These are phyloP conservation scores for Pseudogymnoascus sp. DNA, from an alignment of 2,329 filamentous ascomycete genomes.

Conservation along the genomic window DNA sequence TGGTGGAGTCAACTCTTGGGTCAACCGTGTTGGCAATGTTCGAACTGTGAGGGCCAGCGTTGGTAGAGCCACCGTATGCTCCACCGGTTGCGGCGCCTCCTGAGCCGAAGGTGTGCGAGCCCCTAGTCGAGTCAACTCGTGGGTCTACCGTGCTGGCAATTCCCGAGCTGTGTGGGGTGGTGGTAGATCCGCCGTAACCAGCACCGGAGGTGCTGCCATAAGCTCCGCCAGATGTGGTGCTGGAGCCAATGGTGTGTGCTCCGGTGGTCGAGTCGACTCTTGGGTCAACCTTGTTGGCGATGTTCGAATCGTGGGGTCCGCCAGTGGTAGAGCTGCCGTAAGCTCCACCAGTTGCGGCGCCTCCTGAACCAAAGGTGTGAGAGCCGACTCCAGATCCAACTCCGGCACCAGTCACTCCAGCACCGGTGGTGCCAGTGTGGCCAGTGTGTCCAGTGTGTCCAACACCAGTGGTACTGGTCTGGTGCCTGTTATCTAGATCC, in stretches of 20 bases:
- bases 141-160: constrained; percentile 43
- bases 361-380: constrained; percentile 17
- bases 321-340: constrained; percentile 31
- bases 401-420: constrained; percentile 20
- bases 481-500: constrained; percentile 1
- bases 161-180: constrained; percentile 19
- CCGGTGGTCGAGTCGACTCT: constrained; percentile 40
- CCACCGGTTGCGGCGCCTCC: background rate
- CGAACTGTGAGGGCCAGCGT: constrained; percentile 31
- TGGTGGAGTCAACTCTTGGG: constrained; percentile 29
- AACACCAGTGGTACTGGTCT: background rate
- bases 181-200: background rate
- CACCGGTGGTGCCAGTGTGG: constrained; percentile 13
- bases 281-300: constrained; percentile 46
- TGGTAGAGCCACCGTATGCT: constrained; percentile 16
- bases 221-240: background rate
- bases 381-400: constrained; percentile 42
- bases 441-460: background rate
- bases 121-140: constrained; percentile 44
- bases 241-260: constrained; percentile 10
- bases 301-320: constrained; percentile 41
- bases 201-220: background rate
- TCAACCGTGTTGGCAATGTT: constrained; percentile 35
- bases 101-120: constrained; percentile 22
- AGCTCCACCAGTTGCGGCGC: background rate